Base-by-base conservation (phyloP, 106 monocot genomes). In the Allium sativum region DNA sequence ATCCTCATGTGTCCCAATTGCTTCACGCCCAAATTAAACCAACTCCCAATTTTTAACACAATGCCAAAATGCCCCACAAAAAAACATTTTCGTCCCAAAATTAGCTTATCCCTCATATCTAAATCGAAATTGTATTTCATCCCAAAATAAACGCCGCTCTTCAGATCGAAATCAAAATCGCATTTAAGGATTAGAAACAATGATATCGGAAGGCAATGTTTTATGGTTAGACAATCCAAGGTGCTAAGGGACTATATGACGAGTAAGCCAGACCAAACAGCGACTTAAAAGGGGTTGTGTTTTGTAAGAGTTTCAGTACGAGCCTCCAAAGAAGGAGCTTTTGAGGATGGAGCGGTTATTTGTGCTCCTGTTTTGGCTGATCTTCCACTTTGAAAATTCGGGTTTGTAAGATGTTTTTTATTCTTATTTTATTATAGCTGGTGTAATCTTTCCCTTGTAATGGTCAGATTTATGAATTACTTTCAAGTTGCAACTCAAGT, bases 281-380 rank as follows among this genome's bases (percentile, higher is more conserved):
- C 31, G 31, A 31, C 31, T 31, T 3, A 57, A 43, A 59, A 47
- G 3, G 61, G 72, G 21, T 21, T 58, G 21, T 87, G 73, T 56
- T 66, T 86, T 68, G 71, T 76, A 40, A 73, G 86, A 63, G 76
- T 82, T 43, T 61, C 73, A 51, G 54, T 87, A 62, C 70, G 68
- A 59, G 82, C 86, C 9, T 74, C 52, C 55, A 87, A 79, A 68
- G 79, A 87, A 79, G 86, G 86, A 20, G 71, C 60, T 61, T 87
- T 87, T 74, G 86, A 87, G 70, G 86, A 82, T 45, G 82, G 79
- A 8, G 86, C 86, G 40, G 52, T 87, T 53, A 44, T 87, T 68
- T 87, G 82, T 41, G 78, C 96, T 12, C 96, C 91, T 7, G 45
- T 52, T 48, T 46, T 45, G 6, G 45, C 65, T 9, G 96, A 98